Conservation (phyloP, 108 stramenopile species). For the Nitzschia sp. region DNA sequence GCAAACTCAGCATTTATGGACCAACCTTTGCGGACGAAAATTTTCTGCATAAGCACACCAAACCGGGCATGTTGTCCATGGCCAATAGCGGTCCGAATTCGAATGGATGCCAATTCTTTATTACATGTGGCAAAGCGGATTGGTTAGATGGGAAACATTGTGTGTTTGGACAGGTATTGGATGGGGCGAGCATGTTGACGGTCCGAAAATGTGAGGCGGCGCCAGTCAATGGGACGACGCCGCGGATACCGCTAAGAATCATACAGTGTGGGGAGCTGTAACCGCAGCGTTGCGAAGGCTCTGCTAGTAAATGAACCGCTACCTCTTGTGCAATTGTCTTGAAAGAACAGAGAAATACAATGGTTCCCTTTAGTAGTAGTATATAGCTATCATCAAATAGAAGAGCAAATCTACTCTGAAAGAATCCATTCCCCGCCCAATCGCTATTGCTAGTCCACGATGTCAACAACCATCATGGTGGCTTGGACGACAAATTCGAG, state of each 20-base stretch:
- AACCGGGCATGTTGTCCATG: constrained; percentile 90
- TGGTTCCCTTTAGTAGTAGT: too few relatives aligned
- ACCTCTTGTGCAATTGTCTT: not conserved
- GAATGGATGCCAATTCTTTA: constrained; percentile 98
- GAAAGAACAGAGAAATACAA: not conserved
- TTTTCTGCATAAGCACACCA: constrained; percentile 87
- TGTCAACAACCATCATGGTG: too few relatives aligned
- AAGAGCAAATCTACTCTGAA: too few relatives aligned
- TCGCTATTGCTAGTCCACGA: too few relatives aligned
- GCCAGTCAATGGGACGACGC: constrained; percentile 70
- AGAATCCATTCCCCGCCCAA: too few relatives aligned
- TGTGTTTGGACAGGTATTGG: constrained; percentile 96
- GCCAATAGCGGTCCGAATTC: constrained; percentile 91
- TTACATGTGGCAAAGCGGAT: constrained; percentile 91
- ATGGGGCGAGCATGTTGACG: constrained; percentile 89
- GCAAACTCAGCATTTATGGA: constrained; percentile 81
- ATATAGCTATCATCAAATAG: too few relatives aligned
- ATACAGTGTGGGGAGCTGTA: constrained; percentile 84
- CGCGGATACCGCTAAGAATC: constrained; percentile 74
- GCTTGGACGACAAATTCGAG: too few relatives aligned
- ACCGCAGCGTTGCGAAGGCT: not conserved
- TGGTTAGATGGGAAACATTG: constrained; percentile 95
- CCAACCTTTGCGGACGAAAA: constrained; percentile 94
- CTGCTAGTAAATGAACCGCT: not conserved
- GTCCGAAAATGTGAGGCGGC: constrained; percentile 88